Base-by-base conservation (phyloP, 768 basidiomycete genomes). In the Agaricus subrufescens region DNA sequence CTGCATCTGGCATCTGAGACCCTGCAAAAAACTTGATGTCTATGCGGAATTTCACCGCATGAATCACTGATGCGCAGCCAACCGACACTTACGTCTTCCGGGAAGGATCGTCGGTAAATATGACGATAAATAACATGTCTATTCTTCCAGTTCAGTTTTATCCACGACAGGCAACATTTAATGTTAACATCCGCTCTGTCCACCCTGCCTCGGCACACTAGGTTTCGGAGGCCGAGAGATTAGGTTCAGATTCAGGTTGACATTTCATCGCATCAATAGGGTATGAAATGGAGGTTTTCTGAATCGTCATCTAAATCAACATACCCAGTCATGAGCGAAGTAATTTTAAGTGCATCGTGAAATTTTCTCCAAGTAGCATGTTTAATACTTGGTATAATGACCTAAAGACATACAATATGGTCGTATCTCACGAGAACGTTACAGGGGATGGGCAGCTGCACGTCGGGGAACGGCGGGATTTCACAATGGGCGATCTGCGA, bases 201-300 rank as follows among this genome's bases (percentile, higher is more conserved):
- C 23, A 31, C 46, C 26, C 26, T 47, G 46, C 44, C 27, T 48
- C 53, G 46, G 53, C 37, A 47, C 29, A 29, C 47, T 15, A 65
- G 63, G 70, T 73, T 72, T 62, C 44, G 63, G 60, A 66, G 54
- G 55, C 30, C 27, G 19, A 9, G 15, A 69, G 69, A 75, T 73
- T 67, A 70, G 62, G 73, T 73, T 75, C 63, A 66, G 69, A 72
- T 69, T 42, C 31, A 30, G 39, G 49, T 38, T 58, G 44, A 38
- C 12, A 37, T 46, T 46, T 52, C 7, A 34, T 34, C 3, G 34
- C 34, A 8, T 9, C 61, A 50, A 29, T 50, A 65, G 44, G 58
- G 34, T 34, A 34, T 3, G 11, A 34, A 34, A 34, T 34, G 34
- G 34, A 34, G 34, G 1, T 8, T 34, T 34, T 31, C 57, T 57